Evolutionary conservation across 2,329 filamentous ascomycete genomes (phyloP).

Genomic region (Penicillium sp.): DNA sequence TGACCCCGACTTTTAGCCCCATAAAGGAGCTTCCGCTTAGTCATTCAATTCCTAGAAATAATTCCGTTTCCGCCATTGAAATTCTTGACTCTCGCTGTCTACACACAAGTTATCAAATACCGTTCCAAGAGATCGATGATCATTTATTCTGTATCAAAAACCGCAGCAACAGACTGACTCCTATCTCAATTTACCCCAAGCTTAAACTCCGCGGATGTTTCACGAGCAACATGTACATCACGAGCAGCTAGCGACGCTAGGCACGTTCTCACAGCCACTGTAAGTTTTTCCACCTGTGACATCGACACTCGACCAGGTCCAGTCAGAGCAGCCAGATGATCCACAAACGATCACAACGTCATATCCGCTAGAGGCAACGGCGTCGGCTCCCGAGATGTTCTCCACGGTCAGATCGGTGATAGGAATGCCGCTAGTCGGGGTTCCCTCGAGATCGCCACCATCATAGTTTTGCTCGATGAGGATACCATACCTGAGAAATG

Average conservation of each 20-base stretch:
- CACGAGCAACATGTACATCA: neutral
- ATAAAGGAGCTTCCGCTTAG: too few relatives aligned
- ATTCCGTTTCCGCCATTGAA: too few relatives aligned
- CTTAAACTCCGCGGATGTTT: neutral
- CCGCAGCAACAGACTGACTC: neutral
- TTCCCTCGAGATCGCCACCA: slow-evolving; percentile 47
- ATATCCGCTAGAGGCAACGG: slow-evolving; percentile 36
- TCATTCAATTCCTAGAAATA: too few relatives aligned
- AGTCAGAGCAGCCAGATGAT: slow-evolving; percentile 50
- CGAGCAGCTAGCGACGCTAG: slow-evolving; percentile 40
- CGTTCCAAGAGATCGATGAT: neutral
- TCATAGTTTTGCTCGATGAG: slow-evolving; percentile 58
- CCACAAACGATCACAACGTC: slow-evolving; percentile 60
- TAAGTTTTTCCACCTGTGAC: slow-evolving; percentile 58
- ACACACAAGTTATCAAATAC: neutral
- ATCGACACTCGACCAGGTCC: slow-evolving; percentile 54
- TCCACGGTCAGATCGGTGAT: slow-evolving; percentile 44
- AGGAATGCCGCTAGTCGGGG: slow-evolving; percentile 44
- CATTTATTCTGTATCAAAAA: neutral
- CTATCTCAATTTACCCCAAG: neutral
- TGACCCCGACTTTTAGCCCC: too few relatives aligned
- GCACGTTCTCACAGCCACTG: slow-evolving; percentile 47
- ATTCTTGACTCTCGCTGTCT: neutral
- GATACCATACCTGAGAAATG: slow-evolving; percentile 53
- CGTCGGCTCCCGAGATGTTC: slow-evolving; percentile 40